Evolutionary conservation across 768 basidiomycete species (phyloP), one percentile per base, ranked within the genome.

Genomic region (Hortiboletus campestris): DNA sequence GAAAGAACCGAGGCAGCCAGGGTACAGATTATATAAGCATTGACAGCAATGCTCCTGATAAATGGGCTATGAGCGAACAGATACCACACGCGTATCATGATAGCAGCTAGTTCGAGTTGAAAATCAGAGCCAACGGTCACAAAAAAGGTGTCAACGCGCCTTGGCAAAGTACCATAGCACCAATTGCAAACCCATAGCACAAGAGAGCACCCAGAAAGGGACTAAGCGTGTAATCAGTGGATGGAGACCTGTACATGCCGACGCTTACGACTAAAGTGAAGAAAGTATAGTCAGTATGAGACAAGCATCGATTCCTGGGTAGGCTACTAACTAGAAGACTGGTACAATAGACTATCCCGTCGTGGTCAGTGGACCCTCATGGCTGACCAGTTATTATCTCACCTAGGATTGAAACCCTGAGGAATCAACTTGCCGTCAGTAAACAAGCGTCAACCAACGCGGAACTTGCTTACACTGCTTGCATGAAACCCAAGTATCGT

Each of bases 61-160:
- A 51, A 4, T 1, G 6, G 42, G 12, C 29, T 44, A 12, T 36
- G 45, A 16, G 46, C 6, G 19, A 66, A 67, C 9, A 66, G n/a
- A 42, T 42, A 57, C 66, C 66, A 66, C 16, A 62, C 57, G 13
- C 66, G 66, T 16, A 54, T 40, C 9, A 49, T 56, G 31, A 66
- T 50, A 28, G 49, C 42, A n/a, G n/a, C 20, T 48, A 22, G 19
- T 32, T 41, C 11, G 6, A 16, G n/a, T 14, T 10, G 7, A 43
- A 42, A 28, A 35, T 48, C 46, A 42, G 29, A 16, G 19, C n/a
- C 29, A 39, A 11, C 6, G 8, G 14, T 4, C 29, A 11, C 25
- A 20, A 12, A 50, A 6, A 32, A 12, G n/a, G 14, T 17, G 28
- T 51, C 2, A 36, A 46, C 44, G 11, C 13, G 31, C 65, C 55